Base-by-base conservation (phyloP, 768 basidiomycete genomes). In the Rhodocollybia butyracea region DNA sequence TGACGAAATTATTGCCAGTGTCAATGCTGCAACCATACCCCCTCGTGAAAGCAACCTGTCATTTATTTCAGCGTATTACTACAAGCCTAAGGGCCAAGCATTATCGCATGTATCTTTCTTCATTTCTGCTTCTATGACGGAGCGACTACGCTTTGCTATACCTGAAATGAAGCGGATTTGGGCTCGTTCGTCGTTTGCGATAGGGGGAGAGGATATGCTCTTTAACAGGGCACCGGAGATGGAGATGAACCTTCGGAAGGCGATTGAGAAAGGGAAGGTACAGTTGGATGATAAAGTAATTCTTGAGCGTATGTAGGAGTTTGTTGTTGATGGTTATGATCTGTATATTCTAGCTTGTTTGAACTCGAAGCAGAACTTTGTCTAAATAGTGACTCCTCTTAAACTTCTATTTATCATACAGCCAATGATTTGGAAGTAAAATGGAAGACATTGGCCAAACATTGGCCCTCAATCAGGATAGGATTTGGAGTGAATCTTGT, bases 1-100 rank as follows among this genome's bases (percentile, higher is more conserved):
- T 12, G 64, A 63, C 15, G 65, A 72, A 21, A 51, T 74, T 3
- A 63, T 72, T 27, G 61, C 59, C 3, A 72, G 74, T 45, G 59
- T 62, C 2, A 68, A 71, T 19, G 61, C 61, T 6, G 62, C 45
- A 10, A 46, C 45, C 17, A 46, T 46, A 8, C 45, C 67, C 48
- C 64, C 64, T 31, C 61, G 19, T 58, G 22, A 38, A 50, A 5
- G 40, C 17, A 46, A 71, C 54, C 59, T 65, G 5, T 73, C 68
- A 1, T 71, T 72, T 55, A 39, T 62, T 22, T 58, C 60, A 21
- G 69, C 75, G 4, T 78, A 74, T 59, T 73, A 70, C 65, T 46
- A 60, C 19, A 74, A 75, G 57, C 73, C 73, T 2, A 58, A 63
- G 29, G 76, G 63, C 7, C 64, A 67, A 40, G 75, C 75, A 27